A percentile compares a stretch with the other conserved stretches of the same genome.
Evolutionary conservation across 306 rosid species (phyloP).

Genomic region (Rosa lucieae): DNA sequence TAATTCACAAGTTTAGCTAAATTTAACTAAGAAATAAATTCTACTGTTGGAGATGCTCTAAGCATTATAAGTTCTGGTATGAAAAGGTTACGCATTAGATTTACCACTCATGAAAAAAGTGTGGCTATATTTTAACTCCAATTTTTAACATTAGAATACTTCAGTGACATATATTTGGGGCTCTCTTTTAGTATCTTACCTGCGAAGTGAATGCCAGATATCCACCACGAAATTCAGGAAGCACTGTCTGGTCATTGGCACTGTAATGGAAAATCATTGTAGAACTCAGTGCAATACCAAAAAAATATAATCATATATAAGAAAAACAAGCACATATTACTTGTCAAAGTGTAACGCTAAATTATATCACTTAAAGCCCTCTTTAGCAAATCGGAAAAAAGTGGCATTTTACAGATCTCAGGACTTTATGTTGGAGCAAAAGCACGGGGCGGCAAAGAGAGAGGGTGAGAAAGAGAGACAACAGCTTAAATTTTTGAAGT

Average conservation of each 20-base stretch:
- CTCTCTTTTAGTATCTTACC: conserved; percentile 35
- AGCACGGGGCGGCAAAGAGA: background rate
- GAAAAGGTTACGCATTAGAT: background rate
- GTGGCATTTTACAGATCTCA: background rate
- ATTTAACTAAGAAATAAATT: too few species aligned
- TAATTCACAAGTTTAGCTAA: too few species aligned
- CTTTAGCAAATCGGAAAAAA: background rate
- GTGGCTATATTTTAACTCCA: too few species aligned
- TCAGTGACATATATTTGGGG: background rate
- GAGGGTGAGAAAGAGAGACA: conserved; percentile 1
- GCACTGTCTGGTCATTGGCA: conserved; percentile 70
- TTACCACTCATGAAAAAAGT: background rate
- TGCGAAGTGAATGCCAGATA: conserved; percentile 80
- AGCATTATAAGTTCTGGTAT: background rate
- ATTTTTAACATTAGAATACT: background rate
- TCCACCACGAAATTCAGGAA: conserved; percentile 75
- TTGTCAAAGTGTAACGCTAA: background rate
- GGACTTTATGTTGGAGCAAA: background rate
- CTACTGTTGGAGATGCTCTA: too few species aligned
- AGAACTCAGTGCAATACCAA: conserved; percentile 21
- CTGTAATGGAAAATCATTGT: conserved; percentile 38
- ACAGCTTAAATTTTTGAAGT: background rate
- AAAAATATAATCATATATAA: background rate
- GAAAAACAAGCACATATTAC: background rate
- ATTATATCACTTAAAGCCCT: background rate